phyloP scores from a whole-genome alignment of 1,284 basidiomycete species.

The Cystobasidium sp. region DNA sequence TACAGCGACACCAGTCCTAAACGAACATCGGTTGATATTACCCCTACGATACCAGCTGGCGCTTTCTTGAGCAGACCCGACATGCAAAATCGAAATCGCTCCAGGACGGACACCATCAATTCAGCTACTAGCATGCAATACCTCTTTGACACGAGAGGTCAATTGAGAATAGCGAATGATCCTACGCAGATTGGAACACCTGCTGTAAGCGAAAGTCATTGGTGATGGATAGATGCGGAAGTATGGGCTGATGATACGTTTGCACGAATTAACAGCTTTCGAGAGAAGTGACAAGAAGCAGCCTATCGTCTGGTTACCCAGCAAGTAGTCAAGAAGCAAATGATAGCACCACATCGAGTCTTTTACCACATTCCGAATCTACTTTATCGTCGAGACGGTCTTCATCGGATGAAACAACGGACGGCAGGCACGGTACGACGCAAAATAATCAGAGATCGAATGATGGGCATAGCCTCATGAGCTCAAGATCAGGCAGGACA shows the following conservation, averaged over 20 bases:
- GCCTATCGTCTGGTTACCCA: conserved; percentile 19
- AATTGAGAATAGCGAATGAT: conserved; percentile 32
- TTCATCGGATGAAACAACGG: background rate
- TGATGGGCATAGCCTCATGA: conserved; percentile 14
- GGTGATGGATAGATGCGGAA: background rate
- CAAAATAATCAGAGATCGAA: background rate
- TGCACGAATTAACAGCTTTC: conserved; percentile 20
- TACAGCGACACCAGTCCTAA: background rate
- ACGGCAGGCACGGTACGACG: background rate
- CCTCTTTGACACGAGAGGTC: conserved; percentile 26
- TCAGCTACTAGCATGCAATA: conserved; percentile 42
- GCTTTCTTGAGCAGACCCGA: background rate
- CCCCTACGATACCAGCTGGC: conserved; percentile 1
- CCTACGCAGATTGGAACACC: conserved; percentile 33
- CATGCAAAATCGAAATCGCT: conserved; percentile 4
- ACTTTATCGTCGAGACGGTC: background rate
- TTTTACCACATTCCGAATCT: background rate
- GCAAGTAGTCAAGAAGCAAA: background rate
- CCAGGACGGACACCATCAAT: conserved; percentile 17
- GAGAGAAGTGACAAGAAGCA: conserved; percentile 25
- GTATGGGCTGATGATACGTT: background rate
- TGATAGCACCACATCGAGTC: background rate
- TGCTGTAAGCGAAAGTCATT: conserved; percentile 5
- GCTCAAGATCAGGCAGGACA: conserved; percentile 16
- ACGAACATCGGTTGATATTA: background rate